Base-by-base conservation (phyloP, 2,329 filamentous ascomycete species). In the Trematosphaeria pertusa region DNA sequence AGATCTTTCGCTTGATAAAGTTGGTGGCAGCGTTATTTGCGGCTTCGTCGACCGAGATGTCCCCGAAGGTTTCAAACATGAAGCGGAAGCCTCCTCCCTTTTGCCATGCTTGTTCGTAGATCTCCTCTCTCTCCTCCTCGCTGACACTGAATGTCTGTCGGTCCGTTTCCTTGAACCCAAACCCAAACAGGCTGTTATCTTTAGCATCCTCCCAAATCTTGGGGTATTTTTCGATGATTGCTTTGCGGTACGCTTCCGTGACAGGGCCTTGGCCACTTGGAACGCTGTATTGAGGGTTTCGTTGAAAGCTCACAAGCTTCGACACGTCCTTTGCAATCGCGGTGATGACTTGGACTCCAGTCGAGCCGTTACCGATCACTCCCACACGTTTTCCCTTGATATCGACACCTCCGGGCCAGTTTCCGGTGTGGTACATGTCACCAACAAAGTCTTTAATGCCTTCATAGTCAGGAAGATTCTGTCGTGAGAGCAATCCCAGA, bases 301-400 rank as follows among this genome's bases (percentile, higher is more conserved):
- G 43, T 24, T 54, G 43, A 33, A 51, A 41, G 6, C 28, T 26
- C 14, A 36, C 32, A 19, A 52, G 34, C n/a, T 52, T 36, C 5
- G 17, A 31, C 12, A 31, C 45, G 14, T n/a, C 19, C 10, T 20
- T 15, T 33, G 35, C 37, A 31, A 50, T 18, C 11, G 45, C 42
- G 7, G 30, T 43, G 40, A 61, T 10, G 70, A 84, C 77, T 52
- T 86, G 83, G 0, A 85, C 79, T 0, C 82, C 83, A 0, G 80
- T 79, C 0, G 82, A 79, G 2, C 83, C 83, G 0, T 81, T 85
- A 17, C 83, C 83, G 32, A 86, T 80, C 52, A 86, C 75, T 10
- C 77, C 83, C 36, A 79, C 76, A n/a, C 75, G 73, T 60, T 85
- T 85, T 43, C 74, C 75, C 26, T 72, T 71, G 31, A 81, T 73